Evolutionary conservation across 805 yeast species (phyloP), one percentile per base, ranked within the genome.

Genomic region (Candida caryicola): DNA sequence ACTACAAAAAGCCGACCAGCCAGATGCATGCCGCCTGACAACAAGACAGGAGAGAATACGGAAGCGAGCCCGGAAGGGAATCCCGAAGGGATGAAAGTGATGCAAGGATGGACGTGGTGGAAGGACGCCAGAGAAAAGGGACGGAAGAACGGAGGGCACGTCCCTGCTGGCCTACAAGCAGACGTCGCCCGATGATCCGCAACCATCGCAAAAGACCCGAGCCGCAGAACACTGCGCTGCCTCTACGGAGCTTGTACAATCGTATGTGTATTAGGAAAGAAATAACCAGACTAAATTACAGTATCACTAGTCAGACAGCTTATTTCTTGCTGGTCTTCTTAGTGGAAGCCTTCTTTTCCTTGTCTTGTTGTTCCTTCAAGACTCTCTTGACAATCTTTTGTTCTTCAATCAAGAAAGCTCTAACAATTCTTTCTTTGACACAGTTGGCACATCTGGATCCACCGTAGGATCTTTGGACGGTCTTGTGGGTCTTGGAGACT

Each of bases 311-410:
- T 36, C 33, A 18, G 30, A 39, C 21, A 39, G 40, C 46, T 57
- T 60, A 60, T 50, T 62, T 58, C 54, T 60, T 61, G 52, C 55
- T 55, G 39, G 59, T 40, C 48, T 62, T 63, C 53, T 57, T 54
- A 25, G 36, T 28, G 44, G 63, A 57, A 51, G 69, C 55, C 55
- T 62, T 81, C 76, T 81, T 78, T 66, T 85, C 91, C 77, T 87
- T 85, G 62, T 81, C 89, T 66, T 89, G 84, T 75, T 86, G 87
- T 72, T 89, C 96, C 85, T 91, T 91, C 69, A 93, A 84, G 64
- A 93, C 96, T 79, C 95, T 89, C 90, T 93, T 95, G 71, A 93
- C 99, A 58, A 93, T 90, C 88, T 93, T 95, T 81, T 93, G 98
- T 81, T 93, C 99, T 81, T 95, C 99, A 60, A 93, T 87, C 74